Conservation (phyloP, 805 yeast genomes). For the Starmerella stigmatis region DNA sequence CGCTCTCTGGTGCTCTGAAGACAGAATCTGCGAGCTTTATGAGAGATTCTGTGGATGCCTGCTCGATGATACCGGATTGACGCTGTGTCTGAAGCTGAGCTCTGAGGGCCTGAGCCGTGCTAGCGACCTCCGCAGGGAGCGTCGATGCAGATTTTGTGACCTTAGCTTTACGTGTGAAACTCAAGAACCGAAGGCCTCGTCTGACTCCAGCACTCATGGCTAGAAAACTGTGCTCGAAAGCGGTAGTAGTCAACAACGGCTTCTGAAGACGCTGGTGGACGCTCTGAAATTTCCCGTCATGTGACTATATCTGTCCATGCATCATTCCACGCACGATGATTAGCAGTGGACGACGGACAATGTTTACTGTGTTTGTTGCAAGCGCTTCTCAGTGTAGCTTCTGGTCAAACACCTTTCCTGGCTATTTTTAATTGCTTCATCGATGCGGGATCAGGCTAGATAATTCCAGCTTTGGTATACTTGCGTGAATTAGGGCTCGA, state of each 20-base stretch:
- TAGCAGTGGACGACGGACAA: no score
- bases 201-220: background rate
- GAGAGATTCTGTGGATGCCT: background rate
- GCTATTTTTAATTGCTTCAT: background rate
- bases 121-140: conserved; percentile 10
- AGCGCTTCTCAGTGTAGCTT: no score
- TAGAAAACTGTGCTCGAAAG: background rate
- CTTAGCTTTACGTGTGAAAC: conserved; percentile 2
- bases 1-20: background rate
- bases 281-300: conserved; percentile 1
- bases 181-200: conserved; percentile 6
- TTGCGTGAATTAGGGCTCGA: no score
- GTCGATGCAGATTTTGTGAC: background rate
- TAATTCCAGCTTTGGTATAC: no score
- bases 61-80: background rate
- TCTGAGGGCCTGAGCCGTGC: conserved; percentile 18
- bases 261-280: no score
- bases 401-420: no score
- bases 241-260: no score
- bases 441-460: no score
- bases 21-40: conserved; percentile 13
- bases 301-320: background rate
- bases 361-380: no score
- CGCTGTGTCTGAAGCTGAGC: background rate
- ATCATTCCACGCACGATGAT: no score